Evolutionary conservation across 257 asterid species (phyloP), one percentile per base, ranked within the genome.

Genomic region (Fraxinus quadrangulata): DNA sequence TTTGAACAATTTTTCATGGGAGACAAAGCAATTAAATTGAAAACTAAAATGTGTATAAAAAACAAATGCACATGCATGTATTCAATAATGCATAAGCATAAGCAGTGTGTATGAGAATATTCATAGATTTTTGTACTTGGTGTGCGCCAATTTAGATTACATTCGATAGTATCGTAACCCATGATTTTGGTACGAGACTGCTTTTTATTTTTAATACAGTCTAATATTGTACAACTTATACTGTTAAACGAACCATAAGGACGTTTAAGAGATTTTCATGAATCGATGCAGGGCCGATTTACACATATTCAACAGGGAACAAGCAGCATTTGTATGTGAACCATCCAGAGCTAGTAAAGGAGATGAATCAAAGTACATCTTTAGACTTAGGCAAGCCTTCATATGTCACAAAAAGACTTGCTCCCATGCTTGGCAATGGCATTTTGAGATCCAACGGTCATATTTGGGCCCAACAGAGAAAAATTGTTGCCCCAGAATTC

Each of bases 381-480:
- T 79, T 81, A 54, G 87, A 81, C 36, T 83, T 93, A 67, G 98
- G 98, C 23, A 93, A 93, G 85, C 96, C 97, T 77, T 83, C 90
- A 5, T 89, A 93, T 30, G 88, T 93, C 72, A 91, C 95, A 2
- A 93, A 91, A 79, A 86, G 96, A 77, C 96, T 91, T 10, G 91
- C 94, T n/a, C 98, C 98, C 1, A 82, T 93, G 92, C 98, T 93
- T 81, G 98, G 98, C 21, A 91, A 89, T 86, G 98, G 98, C 17
- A 85, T 91, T 54, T 77, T 93, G 82, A 91, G 98, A 81, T 91
- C 98, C 76, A 93, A 93, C 66, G 98, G 95, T 16, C 90, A 81
- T 23, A 6, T 85, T 21, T 93, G 98, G 98, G 91, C 93, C 1
- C 94, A 81, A 36, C 98, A 93, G 31, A 90, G 97, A 75, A 93